Evolutionary conservation across 768 basidiomycete genomes (phyloP).

Genomic region (Cystoderma amianthinum): DNA sequence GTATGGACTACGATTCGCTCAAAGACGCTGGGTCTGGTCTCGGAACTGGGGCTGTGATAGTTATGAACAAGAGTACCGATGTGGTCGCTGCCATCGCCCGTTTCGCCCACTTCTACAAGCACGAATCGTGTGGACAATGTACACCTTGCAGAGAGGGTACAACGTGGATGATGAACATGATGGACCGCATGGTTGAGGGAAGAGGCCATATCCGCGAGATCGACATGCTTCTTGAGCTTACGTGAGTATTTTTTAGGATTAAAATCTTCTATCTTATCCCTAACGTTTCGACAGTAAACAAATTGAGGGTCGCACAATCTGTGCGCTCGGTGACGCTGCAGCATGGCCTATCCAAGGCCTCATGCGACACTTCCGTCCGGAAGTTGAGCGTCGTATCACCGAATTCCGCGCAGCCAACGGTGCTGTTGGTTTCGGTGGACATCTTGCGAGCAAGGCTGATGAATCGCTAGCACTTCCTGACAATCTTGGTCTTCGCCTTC

Average conservation of each 20-base stretch:
- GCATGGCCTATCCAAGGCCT: constrained; percentile 99
- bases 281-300: constrained; percentile 67
- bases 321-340: constrained; percentile 93
- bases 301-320: constrained; percentile 95
- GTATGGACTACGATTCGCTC: constrained; percentile 98
- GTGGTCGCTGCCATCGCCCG: constrained; percentile 92
- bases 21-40: constrained; percentile 96
- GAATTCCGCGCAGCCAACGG: constrained; percentile 72
- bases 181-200: constrained; percentile 93
- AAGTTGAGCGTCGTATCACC: constrained; percentile 85
- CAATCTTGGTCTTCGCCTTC: constrained; percentile 53
- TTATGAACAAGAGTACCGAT: constrained; percentile 98
- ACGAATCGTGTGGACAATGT: constrained; percentile 97
- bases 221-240: constrained; percentile 95
- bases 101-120: constrained; percentile 96
- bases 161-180: constrained; percentile 99
- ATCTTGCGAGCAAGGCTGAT: constrained; percentile 60
- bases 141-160: constrained; percentile 93
- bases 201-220: constrained; percentile 90
- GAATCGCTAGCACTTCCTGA: constrained; percentile 69
- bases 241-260: constrained; percentile 38
- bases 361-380: constrained; percentile 95
- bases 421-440: constrained; percentile 84
- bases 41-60: constrained; percentile 97
- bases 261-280: background rate